Percentiles rank a stretch among this genome's conserved stretches.
Evolutionary conservation across 78 protist species (phyloP).

Genomic region (Dictyostelium capitatum): DNA sequence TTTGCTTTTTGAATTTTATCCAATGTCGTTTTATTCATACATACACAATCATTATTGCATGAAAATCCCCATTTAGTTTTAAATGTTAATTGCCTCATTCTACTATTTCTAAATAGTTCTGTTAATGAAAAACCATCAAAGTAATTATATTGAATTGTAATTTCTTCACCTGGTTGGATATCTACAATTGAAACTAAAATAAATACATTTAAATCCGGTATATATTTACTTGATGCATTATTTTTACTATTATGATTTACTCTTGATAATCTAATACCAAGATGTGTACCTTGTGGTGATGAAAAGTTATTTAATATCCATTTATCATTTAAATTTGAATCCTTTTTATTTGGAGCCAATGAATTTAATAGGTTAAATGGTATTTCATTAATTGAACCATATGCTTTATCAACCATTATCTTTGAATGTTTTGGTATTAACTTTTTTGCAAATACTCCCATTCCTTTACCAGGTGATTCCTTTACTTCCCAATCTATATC

Average conservation of each 20-base stretch:
- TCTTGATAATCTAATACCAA: slow-evolving; percentile 46
- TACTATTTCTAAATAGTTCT: slow-evolving; percentile 14
- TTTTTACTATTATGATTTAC: slow-evolving; percentile 47
- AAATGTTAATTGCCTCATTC: background rate
- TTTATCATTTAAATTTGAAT: slow-evolving; percentile 13
- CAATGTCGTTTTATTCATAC: no score
- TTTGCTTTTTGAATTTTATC: no score
- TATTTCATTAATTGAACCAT: background rate
- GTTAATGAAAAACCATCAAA: slow-evolving; percentile 34
- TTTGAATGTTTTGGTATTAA: slow-evolving; percentile 30
- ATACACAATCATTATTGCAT: slow-evolving; percentile 12
- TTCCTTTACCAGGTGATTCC: slow-evolving; percentile 19
- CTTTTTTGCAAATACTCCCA: slow-evolving; percentile 37
- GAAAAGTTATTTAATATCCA: slow-evolving; percentile 32
- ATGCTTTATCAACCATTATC: slow-evolving; percentile 42
- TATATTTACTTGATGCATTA: slow-evolving; percentile 26
- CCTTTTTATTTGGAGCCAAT: slow-evolving; percentile 1
- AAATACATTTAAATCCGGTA: slow-evolving; percentile 25
- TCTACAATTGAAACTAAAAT: slow-evolving; percentile 28
- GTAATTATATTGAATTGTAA: slow-evolving; percentile 40
- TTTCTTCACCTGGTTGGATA: slow-evolving; percentile 26
- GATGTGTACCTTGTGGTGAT: slow-evolving; percentile 22
- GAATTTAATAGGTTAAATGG: slow-evolving; percentile 5
- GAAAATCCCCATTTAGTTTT: slow-evolving; percentile 22
- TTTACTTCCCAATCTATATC: slow-evolving; percentile 41